Conservation (phyloP, 176 grass and related monocot genomes). For the Juncus effusus region DNA sequence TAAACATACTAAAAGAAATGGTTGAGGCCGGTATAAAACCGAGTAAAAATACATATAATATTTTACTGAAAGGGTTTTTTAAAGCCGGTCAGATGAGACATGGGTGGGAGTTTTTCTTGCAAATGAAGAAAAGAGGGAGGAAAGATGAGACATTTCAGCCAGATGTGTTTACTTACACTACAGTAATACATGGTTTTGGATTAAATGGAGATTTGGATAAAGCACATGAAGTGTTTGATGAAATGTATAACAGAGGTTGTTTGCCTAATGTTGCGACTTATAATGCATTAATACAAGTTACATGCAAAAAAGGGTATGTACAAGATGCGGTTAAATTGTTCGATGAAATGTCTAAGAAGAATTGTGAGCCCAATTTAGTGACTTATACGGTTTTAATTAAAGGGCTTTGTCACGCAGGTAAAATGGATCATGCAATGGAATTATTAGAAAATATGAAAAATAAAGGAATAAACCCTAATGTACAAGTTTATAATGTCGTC, state of each 20-base stretch:
- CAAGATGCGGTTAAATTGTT: constrained; percentile 59
- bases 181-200: constrained; percentile 64
- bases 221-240: constrained; percentile 60
- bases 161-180: constrained; percentile 80
- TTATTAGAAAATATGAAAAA: constrained; percentile 66
- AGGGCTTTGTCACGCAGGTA: constrained; percentile 65
- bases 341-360: constrained; percentile 49
- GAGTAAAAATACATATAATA: constrained; percentile 84
- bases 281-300: constrained; percentile 83
- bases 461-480: constrained; percentile 44
- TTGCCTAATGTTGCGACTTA: constrained; percentile 58
- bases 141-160: constrained; percentile 46
- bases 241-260: constrained; percentile 69
- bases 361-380: constrained; percentile 48
- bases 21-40: constrained; percentile 65
- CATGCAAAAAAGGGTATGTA: constrained; percentile 71
- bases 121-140: constrained; percentile 79
- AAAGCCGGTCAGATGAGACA: constrained; percentile 55
- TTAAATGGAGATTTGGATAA: constrained; percentile 53
- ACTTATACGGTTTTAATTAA: constrained; percentile 73
- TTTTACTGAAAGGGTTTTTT: constrained; percentile 90
- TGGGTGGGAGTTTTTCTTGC: constrained; percentile 70
- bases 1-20: constrained; percentile 74
- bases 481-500: constrained; percentile 80
- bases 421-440: constrained; percentile 58